Conservation (phyloP, 2,329 filamentous ascomycete species). For the Phialophora tarda region DNA sequence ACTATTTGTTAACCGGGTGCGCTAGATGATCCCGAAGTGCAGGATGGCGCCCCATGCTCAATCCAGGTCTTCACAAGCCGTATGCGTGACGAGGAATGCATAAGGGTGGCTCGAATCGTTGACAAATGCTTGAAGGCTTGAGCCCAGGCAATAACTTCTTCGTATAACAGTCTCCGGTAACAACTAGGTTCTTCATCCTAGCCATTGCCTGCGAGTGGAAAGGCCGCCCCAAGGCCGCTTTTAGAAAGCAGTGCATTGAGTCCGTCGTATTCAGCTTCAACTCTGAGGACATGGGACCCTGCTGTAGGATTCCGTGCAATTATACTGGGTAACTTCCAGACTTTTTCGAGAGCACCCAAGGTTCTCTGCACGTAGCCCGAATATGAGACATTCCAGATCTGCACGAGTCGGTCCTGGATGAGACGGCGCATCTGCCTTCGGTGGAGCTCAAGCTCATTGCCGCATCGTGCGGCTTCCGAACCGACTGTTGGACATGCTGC, state of each 20-base stretch:
- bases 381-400: constrained; percentile 34
- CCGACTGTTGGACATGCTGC: constrained; percentile 25
- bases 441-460: not conserved
- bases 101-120: constrained; percentile 41
- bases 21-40: constrained; percentile 38
- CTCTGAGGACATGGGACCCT: not conserved
- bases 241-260: constrained; percentile 30
- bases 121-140: constrained; percentile 38
- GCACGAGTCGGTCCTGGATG: constrained; percentile 26
- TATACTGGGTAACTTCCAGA: constrained; percentile 30
- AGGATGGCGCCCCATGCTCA: constrained; percentile 42
- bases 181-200: constrained; percentile 1
- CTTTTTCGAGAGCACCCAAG: constrained; percentile 23
- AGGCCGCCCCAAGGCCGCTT: constrained; percentile 23
- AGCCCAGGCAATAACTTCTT: not conserved
- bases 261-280: constrained; percentile 27
- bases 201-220: constrained; percentile 4
- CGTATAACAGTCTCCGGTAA: not conserved
- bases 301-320: not conserved
- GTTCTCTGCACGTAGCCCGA: constrained; percentile 33
- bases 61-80: constrained; percentile 42
- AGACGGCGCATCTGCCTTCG: constrained; percentile 22
- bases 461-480: constrained; percentile 2
- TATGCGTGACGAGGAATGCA: constrained; percentile 44
- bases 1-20: constrained; percentile 3